A percentile compares a stretch with the other conserved stretches of the same genome.
These are phyloP conservation scores for Candolleomyces aberdarensis DNA, from an alignment of 768 basidiomycete genomes.

Conservation along the genomic window DNA sequence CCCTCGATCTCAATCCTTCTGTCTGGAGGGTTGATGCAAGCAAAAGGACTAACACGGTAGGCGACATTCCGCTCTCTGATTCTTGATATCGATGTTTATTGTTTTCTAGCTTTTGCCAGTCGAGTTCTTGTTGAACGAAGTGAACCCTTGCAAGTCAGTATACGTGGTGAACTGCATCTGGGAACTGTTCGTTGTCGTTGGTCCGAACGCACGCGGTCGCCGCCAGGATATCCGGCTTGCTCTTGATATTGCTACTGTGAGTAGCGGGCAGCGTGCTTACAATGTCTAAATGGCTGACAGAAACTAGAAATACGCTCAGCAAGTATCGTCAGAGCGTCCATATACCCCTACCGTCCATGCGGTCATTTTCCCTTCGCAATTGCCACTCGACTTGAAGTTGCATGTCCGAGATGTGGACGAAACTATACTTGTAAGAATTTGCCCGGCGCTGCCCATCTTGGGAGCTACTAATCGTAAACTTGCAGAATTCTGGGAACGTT, in stretches of 20 bases:
- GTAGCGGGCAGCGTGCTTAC: conserved; percentile 1
- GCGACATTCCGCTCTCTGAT: conserved; percentile 11
- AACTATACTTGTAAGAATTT: conserved; percentile 40
- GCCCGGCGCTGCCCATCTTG: conserved; percentile 1
- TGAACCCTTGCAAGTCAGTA: conserved; percentile 41
- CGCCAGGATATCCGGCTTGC: conserved; percentile 62
- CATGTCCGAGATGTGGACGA: conserved; percentile 73
- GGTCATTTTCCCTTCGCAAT: conserved; percentile 66
- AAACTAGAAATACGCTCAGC: conserved; percentile 49
- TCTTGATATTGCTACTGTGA: conserved; percentile 54
- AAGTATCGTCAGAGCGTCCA: conserved; percentile 53
- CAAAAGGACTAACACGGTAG: conserved; percentile 36
- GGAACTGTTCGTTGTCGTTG: conserved; percentile 78
- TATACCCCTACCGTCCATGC: conserved; percentile 74
- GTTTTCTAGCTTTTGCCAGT: conserved; percentile 44
- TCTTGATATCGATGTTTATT: not conserved
- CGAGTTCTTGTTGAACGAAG: conserved; percentile 39
- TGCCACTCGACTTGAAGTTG: conserved; percentile 68
- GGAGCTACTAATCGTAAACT: conserved; percentile 10
- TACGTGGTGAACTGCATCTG: conserved; percentile 74
- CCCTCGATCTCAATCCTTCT: conserved; percentile 38
- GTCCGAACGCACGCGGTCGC: conserved; percentile 57
- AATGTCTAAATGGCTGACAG: not conserved
- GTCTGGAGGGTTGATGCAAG: conserved; percentile 57
- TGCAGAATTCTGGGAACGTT: conserved; percentile 48